Evolutionary conservation across 108 stramenopile species (phyloP).

Genomic region (Cyclotella distinguenda): DNA sequence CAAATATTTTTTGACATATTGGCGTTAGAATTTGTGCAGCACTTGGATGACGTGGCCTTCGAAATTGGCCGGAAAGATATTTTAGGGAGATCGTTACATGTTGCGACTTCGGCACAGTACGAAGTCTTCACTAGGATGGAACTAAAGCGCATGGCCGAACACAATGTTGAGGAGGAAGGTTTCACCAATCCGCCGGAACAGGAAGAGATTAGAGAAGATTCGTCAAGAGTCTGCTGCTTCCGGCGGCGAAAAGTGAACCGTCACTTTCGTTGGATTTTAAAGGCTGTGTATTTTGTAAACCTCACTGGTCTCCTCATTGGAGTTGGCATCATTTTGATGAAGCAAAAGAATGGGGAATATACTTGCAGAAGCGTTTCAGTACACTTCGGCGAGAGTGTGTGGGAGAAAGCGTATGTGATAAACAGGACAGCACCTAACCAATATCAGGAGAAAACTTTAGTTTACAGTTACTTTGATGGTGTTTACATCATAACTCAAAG

Average conservation of each 20-base stretch:
- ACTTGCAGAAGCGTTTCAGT: conserved; percentile 9
- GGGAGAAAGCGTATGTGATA: conserved; percentile 23
- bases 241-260: neutral
- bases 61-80: neutral
- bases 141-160: too few species aligned
- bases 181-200: too few species aligned
- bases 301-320: neutral
- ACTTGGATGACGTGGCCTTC: neutral
- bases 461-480: conserved; percentile 41
- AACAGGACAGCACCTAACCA: neutral
- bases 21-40: neutral
- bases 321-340: neutral
- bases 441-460: conserved; percentile 11
- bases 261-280: conserved; percentile 6
- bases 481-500: too few species aligned
- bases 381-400: conserved; percentile 37
- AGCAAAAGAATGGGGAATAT: conserved; percentile 17
- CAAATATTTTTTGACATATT: conserved; percentile 25
- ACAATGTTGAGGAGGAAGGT: too few species aligned
- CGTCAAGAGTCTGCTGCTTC: conserved; percentile 1
- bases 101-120: too few species aligned
- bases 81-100: neutral
- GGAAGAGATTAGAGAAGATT: too few species aligned
- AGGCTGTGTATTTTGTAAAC: conserved; percentile 27
- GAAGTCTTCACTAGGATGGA: too few species aligned